Percentiles rank a stretch among this genome's conserved stretches.
These are phyloP conservation scores for Syncephalastrum racemosum DNA, from an alignment of 371 early-diverging fungal species.

Conservation along the genomic window DNA sequence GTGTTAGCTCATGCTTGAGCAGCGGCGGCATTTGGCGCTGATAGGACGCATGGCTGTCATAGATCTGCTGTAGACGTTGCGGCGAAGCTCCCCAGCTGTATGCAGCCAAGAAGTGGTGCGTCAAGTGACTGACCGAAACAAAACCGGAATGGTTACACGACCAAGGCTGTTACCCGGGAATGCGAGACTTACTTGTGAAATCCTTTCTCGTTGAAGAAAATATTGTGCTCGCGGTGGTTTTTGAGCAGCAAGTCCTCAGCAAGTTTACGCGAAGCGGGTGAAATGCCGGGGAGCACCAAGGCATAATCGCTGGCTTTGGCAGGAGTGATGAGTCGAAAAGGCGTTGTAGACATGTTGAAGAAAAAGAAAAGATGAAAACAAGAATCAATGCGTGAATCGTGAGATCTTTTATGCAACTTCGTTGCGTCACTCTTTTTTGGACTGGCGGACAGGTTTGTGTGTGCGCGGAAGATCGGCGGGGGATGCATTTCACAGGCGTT, in stretches of 20 bases:
- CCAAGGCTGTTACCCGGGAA: neutral
- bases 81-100: constrained; percentile 54
- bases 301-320: constrained; percentile 7
- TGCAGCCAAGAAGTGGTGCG: constrained; percentile 56
- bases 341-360: constrained; percentile 10
- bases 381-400: neutral
- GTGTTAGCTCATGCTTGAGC: constrained; percentile 24
- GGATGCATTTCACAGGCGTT: no score
- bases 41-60: constrained; percentile 39
- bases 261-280: constrained; percentile 22
- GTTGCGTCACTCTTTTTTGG: no score
- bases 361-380: neutral
- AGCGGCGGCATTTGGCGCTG: constrained; percentile 37
- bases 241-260: constrained; percentile 34
- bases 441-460: no score
- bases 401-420: neutral
- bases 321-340: constrained; percentile 21
- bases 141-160: neutral
- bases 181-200: constrained; percentile 42
- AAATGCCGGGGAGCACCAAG: constrained; percentile 40
- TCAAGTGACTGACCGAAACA: constrained; percentile 39
- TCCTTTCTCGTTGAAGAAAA: constrained; percentile 43
- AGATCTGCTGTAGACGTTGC: constrained; percentile 50
- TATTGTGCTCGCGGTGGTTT: constrained; percentile 37
- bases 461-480: no score